Evolutionary conservation across 2,329 filamentous ascomycete species (phyloP), one percentile per base, ranked within the genome.

Genomic region (Colletotrichum destructivum): DNA sequence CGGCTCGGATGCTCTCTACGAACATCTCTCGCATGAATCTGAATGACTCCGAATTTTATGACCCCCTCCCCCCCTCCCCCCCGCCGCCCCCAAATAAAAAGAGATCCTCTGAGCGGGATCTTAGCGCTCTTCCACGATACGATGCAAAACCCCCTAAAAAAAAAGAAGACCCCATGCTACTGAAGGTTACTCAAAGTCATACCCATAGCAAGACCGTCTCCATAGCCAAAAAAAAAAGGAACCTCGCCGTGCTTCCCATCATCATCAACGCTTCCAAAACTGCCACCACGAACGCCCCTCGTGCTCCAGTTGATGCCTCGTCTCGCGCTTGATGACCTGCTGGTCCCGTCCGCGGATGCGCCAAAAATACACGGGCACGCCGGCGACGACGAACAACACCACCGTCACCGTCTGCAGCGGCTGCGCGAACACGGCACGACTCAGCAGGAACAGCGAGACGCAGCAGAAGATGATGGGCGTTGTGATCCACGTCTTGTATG

Each of bases 381-480:
- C 96, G 0, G 91, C 92, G 5, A 92, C 85, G 71, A 98, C 93
- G 78, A 98, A 99, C 0, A 85, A 91, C 7, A 98, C 85, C 9
- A 99, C 96, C 26, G 96, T 90, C 31, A 98, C 80, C 0, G 96
- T 98, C 86, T 99, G 95, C 62, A 97, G 77, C 5, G 96, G 96
- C 82, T 98, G 92, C 42, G 95, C 93, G 79, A 99, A 96, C 16
- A 98, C 91, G 4, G 95, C 95, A 62, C 96, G 88, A 78, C 91
- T 95, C 52, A 99, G 88, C 75, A 99, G 82, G 79, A 99, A 99
- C 75, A 99, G 82, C 80, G 94, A 97, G 49, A 99, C 96, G 79
- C 96, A 99, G 88, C 96, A 99, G 81, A 99, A 99, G 68, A 98
- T 96, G 75, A 99, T 96, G 13, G 96, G 96, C 2, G 96, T 99